Evolutionary conservation across 345 rosid genomes (phyloP).

Genomic region (Acer saccharum): DNA sequence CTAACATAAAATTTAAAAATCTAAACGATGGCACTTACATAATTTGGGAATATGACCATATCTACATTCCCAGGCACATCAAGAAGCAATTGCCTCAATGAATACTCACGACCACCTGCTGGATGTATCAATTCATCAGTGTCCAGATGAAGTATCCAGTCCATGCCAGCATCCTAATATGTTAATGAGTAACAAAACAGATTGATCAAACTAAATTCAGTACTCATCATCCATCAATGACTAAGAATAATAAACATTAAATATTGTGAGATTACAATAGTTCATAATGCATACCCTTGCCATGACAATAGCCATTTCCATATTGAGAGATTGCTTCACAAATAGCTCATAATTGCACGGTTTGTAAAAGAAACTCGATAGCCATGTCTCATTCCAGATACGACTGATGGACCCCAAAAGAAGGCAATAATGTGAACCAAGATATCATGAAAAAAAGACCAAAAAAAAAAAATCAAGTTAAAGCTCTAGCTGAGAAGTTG

Average conservation of each 20-base stretch:
- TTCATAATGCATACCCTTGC: conserved; percentile 78
- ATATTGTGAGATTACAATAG: conserved; percentile 4
- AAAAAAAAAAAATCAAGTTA: background rate
- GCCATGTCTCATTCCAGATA: conserved; percentile 98
- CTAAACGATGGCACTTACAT: conserved; percentile 58
- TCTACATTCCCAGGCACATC: conserved; percentile 88
- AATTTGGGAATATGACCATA: conserved; percentile 93
- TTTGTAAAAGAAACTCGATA: conserved; percentile 89
- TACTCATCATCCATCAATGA: conserved; percentile 21
- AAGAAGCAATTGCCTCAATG: conserved; percentile 75
- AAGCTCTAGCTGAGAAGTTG: conserved; percentile 8
- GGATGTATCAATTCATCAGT: conserved; percentile 94
- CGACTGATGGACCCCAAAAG: conserved; percentile 52
- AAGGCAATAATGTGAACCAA: background rate
- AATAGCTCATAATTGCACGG: conserved; percentile 96
- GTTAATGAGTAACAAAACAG: conserved; percentile 15
- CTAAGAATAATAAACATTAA: conserved; percentile 15
- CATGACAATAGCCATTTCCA: conserved; percentile 99
- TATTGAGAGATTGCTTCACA: conserved; percentile 97
- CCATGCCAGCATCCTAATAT: conserved; percentile 76
- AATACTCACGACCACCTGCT: conserved; percentile 89
- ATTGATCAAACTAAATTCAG: conserved; percentile 13
- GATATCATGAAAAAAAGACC: background rate
- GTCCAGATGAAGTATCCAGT: conserved; percentile 96
- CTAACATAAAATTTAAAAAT: conserved; percentile 1